Evolutionary conservation across 306 rosid species (phyloP).

Genomic region (Sechiopsis laciniata): DNA sequence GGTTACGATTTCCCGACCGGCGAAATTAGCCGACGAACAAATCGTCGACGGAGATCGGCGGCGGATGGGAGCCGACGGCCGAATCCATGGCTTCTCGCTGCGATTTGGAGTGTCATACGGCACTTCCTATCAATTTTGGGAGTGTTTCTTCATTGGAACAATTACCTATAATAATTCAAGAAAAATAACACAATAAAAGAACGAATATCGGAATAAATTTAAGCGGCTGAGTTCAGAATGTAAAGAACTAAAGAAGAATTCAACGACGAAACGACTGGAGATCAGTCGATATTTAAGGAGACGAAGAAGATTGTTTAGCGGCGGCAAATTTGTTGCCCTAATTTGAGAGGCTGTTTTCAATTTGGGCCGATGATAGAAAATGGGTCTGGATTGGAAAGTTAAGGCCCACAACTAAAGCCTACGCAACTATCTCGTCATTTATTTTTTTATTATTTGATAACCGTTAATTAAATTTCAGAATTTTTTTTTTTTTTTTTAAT

Average conservation of each 20-base stretch:
- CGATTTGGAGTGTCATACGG: slow-evolving; percentile 84
- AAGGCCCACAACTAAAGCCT: neutral
- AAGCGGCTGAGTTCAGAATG: too few relatives aligned
- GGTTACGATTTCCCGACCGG: slow-evolving; percentile 30
- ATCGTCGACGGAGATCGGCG: neutral
- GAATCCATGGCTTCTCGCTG: slow-evolving; percentile 26
- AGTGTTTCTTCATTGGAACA: slow-evolving; percentile 59
- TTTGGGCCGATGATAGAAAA: neutral
- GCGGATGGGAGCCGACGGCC: slow-evolving; percentile 34
- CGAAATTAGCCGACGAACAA: slow-evolving; percentile 9
- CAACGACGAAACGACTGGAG: too few relatives aligned
- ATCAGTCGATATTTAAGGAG: slow-evolving; percentile 1
- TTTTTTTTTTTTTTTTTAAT: too few relatives aligned
- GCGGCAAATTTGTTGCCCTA: neutral
- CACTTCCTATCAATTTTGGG: slow-evolving; percentile 92
- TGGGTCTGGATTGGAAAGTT: neutral
- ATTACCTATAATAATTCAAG: neutral
- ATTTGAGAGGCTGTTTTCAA: neutral
- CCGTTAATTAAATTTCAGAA: too few relatives aligned
- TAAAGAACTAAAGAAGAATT: neutral
- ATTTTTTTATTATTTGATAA: too few relatives aligned
- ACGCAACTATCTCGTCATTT: too few relatives aligned
- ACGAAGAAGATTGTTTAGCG: neutral
- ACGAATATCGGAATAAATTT: too few relatives aligned
- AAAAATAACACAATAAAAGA: neutral